A percentile compares a stretch with the other conserved stretches of the same genome.
These are phyloP conservation scores for Phoma sp. DNA, from an alignment of 2,329 filamentous ascomycete species.

Conservation along the genomic window DNA sequence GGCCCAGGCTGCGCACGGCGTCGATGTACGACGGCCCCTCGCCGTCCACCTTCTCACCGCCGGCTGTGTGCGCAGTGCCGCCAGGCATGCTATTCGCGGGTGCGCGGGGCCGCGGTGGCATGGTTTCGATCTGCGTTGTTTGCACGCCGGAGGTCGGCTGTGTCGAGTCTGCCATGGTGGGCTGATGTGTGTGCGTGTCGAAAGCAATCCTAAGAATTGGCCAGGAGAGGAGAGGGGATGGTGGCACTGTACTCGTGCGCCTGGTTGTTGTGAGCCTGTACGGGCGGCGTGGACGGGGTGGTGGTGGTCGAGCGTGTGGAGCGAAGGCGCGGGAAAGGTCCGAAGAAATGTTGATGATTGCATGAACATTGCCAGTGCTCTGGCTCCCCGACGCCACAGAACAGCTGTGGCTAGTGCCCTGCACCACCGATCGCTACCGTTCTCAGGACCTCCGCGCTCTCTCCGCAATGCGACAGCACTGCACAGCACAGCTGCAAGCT, in stretches of 20 bases:
- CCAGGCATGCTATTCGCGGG: conserved; percentile 56
- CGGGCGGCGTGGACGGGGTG: background rate
- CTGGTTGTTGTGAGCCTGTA: background rate
- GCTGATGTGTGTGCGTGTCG: conserved; percentile 20
- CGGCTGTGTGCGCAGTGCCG: conserved; percentile 65
- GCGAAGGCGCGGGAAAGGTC: conserved; percentile 27
- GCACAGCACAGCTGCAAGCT: background rate
- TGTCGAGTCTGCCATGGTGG: conserved; percentile 55
- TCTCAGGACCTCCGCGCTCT: conserved; percentile 21
- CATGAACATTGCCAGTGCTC: conserved; percentile 2
- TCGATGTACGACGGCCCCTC: conserved; percentile 56
- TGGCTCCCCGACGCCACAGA: conserved; percentile 11
- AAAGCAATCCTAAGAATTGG: too few species aligned
- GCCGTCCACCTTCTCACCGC: conserved; percentile 53
- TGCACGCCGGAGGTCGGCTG: conserved; percentile 37
- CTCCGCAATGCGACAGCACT: conserved; percentile 25
- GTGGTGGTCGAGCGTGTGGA: conserved; percentile 4
- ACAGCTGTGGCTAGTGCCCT: too few species aligned
- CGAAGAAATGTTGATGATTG: conserved; percentile 35
- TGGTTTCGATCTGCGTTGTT: conserved; percentile 16
- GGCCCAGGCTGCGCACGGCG: conserved; percentile 70
- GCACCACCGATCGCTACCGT: background rate
- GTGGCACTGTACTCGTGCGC: background rate
- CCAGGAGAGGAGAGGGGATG: background rate
- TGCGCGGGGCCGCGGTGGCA: conserved; percentile 26